These are phyloP conservation scores for Verticillium nonalfalfae DNA, from an alignment of 2,329 filamentous ascomycete genomes.

Conservation along the genomic window DNA sequence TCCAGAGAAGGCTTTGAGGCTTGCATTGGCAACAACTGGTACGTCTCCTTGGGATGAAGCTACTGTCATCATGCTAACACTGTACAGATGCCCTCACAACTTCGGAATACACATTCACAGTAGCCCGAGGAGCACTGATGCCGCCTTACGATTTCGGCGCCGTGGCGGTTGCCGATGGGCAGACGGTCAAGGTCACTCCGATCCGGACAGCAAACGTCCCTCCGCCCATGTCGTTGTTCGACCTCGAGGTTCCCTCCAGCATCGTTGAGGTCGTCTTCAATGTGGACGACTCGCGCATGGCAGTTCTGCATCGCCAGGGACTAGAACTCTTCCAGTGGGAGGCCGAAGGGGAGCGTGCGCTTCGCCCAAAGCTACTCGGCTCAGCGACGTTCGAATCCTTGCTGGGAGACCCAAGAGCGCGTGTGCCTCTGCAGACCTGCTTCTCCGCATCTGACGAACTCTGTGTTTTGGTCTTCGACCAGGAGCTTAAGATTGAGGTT, in stretches of 20 bases:
- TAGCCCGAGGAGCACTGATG: conserved; percentile 60
- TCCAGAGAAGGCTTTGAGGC: conserved; percentile 70
- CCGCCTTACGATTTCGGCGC: conserved; percentile 72
- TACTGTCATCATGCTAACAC: not conserved
- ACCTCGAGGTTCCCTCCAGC: conserved; percentile 56
- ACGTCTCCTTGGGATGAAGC: conserved; percentile 14
- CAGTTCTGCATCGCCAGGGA: conserved; percentile 60
- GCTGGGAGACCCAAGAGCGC: conserved; percentile 2
- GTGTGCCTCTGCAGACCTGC: conserved; percentile 22
- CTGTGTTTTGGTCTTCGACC: conserved; percentile 22
- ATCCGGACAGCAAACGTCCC: conserved; percentile 79
- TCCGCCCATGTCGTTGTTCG: conserved; percentile 84
- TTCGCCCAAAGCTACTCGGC: conserved; percentile 33
- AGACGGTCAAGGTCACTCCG: conserved; percentile 74
- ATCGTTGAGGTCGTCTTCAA: conserved; percentile 72
- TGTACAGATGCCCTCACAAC: conserved; percentile 34
- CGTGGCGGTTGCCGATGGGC: conserved; percentile 80
- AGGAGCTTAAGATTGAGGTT: conserved; percentile 8
- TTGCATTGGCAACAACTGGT: conserved; percentile 50
- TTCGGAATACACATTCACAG: conserved; percentile 62
- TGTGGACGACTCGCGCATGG: conserved; percentile 57
- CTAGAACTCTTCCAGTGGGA: conserved; percentile 68
- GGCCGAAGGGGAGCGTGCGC: conserved; percentile 46
- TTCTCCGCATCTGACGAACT: conserved; percentile 20
- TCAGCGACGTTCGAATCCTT: conserved; percentile 28